A percentile compares a stretch with the other conserved stretches of the same genome.
Evolutionary conservation across 2,329 filamentous ascomycete species (phyloP).

Genomic region (Cladosporium sp.): DNA sequence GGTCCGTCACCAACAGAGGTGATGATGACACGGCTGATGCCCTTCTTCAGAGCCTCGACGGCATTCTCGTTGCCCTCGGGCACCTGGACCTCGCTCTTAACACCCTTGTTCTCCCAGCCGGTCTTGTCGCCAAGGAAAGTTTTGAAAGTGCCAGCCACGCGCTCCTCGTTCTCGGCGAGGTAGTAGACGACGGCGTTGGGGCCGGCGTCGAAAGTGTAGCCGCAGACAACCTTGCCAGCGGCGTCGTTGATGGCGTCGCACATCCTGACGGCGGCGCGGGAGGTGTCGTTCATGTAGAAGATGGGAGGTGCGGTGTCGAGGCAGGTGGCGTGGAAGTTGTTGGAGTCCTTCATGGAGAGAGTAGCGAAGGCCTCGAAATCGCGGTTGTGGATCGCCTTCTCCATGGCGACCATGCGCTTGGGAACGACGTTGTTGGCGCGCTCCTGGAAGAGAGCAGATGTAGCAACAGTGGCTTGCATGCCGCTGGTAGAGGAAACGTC

Average conservation of each 20-base stretch:
- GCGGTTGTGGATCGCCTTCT: conserved; percentile 68
- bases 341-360: conserved; percentile 94
- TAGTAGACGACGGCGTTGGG: conserved; percentile 98
- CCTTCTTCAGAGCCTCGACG: conserved; percentile 59
- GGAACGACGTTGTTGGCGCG: conserved; percentile 76
- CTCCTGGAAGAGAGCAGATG: conserved; percentile 78
- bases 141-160: conserved; percentile 76
- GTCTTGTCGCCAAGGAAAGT: conserved; percentile 57
- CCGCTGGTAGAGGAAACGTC: conserved; percentile 86
- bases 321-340: conserved; percentile 93
- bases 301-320: conserved; percentile 95
- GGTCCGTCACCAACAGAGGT: conserved; percentile 91
- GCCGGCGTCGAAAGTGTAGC: conserved; percentile 96
- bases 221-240: conserved; percentile 75
- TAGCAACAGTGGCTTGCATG: conserved; percentile 95
- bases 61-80: conserved; percentile 59
- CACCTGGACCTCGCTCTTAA: conserved; percentile 50
- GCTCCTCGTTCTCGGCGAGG: conserved; percentile 68
- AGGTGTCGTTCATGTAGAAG: conserved; percentile 97
- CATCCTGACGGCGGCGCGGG: conserved; percentile 76
- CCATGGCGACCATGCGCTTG: conserved; percentile 76
- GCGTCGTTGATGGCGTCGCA: conserved; percentile 84
- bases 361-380: conserved; percentile 86
- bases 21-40: conserved; percentile 83
- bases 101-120: conserved; percentile 63